phyloP scores from a whole-genome alignment of 2,329 filamentous ascomycete genomes.

The Diaporthe ilicicola region DNA sequence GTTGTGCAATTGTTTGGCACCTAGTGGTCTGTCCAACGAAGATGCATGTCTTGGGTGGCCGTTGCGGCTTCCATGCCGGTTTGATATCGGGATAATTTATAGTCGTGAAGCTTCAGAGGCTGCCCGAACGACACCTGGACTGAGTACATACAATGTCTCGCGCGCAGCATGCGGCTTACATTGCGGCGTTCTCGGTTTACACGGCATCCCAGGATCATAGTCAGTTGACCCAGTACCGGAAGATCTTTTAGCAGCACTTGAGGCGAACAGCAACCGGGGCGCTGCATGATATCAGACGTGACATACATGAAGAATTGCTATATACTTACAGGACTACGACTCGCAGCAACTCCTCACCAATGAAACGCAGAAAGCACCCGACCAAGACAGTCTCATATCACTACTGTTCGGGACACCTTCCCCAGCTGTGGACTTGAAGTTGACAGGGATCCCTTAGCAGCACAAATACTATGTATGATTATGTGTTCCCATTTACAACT shows the following conservation, averaged over 20 bases:
- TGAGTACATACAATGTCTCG: slow-evolving; percentile 1
- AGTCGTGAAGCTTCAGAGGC: not conserved
- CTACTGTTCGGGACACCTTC: not conserved
- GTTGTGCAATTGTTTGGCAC: not conserved
- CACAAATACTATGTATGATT: not conserved
- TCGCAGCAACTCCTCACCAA: not conserved
- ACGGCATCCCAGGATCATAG: not conserved
- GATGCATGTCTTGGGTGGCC: not conserved
- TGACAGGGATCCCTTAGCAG: not conserved
- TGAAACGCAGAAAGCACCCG: slow-evolving; percentile 17
- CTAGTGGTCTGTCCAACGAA: too few species aligned
- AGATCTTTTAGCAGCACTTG: not conserved
- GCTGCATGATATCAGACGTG: not conserved
- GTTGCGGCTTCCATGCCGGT: not conserved
- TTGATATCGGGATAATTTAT: not conserved
- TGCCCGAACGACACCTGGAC: not conserved
- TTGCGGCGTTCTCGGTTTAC: not conserved
- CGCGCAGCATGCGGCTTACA: not conserved
- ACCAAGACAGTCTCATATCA: not conserved
- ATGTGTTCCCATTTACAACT: not conserved
- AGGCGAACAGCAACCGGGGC: not conserved
- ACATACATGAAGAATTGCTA: not conserved
- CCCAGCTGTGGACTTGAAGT: too few species aligned
- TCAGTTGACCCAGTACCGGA: not conserved
- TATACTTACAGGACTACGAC: not conserved